Percentiles rank a stretch among this genome's conserved stretches.
phyloP scores from a whole-genome alignment of 2,329 filamentous ascomycete genomes.

The Tolypocladium endophyticum region DNA sequence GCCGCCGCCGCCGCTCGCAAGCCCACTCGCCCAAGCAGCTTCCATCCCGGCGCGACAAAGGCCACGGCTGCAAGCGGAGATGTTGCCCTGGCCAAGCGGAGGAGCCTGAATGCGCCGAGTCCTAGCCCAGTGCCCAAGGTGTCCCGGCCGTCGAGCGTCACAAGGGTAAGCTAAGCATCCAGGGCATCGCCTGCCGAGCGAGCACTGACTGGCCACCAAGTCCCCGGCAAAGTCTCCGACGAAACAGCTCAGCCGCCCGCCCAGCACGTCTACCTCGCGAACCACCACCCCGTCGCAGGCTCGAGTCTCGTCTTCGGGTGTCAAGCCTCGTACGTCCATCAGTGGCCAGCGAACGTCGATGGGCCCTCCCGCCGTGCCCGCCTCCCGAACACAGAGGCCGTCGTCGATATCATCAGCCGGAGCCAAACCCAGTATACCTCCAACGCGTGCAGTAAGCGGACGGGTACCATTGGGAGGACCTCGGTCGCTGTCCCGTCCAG shows the following conservation, averaged over 20 bases:
- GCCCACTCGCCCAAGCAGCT: conserved; percentile 38
- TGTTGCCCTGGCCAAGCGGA: conserved; percentile 46
- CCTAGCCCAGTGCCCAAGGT: conserved; percentile 57
- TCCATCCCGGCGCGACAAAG: conserved; percentile 27
- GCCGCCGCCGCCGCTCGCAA: conserved; percentile 28
- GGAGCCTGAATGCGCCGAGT: conserved; percentile 62
- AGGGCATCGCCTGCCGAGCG: neutral
- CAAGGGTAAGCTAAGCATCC: conserved; percentile 41
- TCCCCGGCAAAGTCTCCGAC: conserved; percentile 72
- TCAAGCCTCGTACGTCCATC: conserved; percentile 46
- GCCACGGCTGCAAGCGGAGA: conserved; percentile 34
- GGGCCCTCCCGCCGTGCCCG: conserved; percentile 50
- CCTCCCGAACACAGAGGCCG: conserved; percentile 31
- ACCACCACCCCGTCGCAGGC: conserved; percentile 54
- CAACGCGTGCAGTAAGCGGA: conserved; percentile 27
- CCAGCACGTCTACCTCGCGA: conserved; percentile 49
- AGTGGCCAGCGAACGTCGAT: conserved; percentile 51
- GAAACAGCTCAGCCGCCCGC: conserved; percentile 53
- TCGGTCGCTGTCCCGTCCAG: conserved; percentile 24
- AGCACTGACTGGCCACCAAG: conserved; percentile 25
- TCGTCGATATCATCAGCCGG: conserved; percentile 31
- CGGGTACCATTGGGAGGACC: conserved; percentile 28
- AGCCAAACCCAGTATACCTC: conserved; percentile 19
- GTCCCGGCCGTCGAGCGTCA: conserved; percentile 44
- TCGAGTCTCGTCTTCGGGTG: conserved; percentile 29